phyloP scores from a whole-genome alignment of 306 rosid species.

The Quercus engelmannii region DNA sequence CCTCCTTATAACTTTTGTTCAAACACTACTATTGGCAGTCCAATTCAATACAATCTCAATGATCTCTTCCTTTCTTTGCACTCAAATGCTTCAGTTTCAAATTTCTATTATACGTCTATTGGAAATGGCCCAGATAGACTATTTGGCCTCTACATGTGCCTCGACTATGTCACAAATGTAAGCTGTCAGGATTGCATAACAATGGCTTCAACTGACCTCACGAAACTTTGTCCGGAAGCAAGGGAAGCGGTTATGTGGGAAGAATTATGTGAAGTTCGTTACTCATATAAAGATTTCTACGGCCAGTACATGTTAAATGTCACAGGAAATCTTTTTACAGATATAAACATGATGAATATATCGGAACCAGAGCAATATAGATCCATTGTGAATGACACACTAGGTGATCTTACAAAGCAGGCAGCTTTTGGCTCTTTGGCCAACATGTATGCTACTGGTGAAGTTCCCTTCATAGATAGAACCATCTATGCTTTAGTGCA shows the following conservation, averaged over 20 bases:
- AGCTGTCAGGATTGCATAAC: conserved; percentile 34
- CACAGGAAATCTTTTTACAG: conserved; percentile 19
- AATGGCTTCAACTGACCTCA: conserved; percentile 24
- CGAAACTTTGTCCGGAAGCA: conserved; percentile 33
- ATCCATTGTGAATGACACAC: conserved; percentile 28
- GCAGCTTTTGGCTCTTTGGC: conserved; percentile 36
- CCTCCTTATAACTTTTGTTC: conserved; percentile 33
- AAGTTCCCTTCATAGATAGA: conserved; percentile 22
- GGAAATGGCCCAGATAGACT: conserved; percentile 16
- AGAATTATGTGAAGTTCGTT: conserved; percentile 50
- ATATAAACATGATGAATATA: conserved; percentile 13
- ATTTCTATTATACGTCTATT: conserved; percentile 19
- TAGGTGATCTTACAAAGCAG: conserved; percentile 31
- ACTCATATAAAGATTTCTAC: conserved; percentile 43
- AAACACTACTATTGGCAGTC: conserved; percentile 13
- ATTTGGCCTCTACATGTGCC: conserved; percentile 41
- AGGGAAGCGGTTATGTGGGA: conserved; percentile 56
- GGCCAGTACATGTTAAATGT: conserved; percentile 26
- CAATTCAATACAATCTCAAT: conserved; percentile 25
- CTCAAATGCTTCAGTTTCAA: conserved; percentile 27
- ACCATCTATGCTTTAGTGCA: conserved; percentile 54
- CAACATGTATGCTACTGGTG: conserved; percentile 41
- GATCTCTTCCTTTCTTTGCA: conserved; percentile 20
- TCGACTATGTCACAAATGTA: conserved; percentile 24
- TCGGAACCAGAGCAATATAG: conserved; percentile 30